These are phyloP conservation scores for Chalaropsis ovoidea DNA, from an alignment of 2,329 filamentous ascomycete species.

Conservation along the genomic window DNA sequence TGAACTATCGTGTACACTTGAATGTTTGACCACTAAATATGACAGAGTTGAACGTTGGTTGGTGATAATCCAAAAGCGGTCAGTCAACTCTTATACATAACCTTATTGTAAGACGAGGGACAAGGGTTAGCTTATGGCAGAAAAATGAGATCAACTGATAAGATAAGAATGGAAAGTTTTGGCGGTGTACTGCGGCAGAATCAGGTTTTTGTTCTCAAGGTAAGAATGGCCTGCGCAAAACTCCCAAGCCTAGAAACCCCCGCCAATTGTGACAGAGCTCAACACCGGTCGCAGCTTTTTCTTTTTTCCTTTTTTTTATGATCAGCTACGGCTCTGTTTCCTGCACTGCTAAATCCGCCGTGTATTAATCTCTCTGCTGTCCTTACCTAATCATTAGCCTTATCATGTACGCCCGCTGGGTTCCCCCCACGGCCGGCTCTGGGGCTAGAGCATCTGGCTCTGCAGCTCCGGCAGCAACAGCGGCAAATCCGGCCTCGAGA, in stretches of 20 bases:
- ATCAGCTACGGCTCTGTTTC: not conserved
- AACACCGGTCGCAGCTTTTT: not conserved
- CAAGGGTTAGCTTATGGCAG: not conserved
- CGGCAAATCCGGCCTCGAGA: not conserved
- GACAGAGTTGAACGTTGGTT: no score
- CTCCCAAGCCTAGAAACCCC: not conserved
- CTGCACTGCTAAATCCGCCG: no score
- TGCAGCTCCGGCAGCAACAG: not conserved
- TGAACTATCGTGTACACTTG: not conserved
- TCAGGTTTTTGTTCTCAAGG: not conserved
- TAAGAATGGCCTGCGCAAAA: not conserved
- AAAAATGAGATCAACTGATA: conserved; percentile 11
- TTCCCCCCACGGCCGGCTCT: conserved; percentile 19
- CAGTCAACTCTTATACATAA: no score
- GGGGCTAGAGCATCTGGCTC: not conserved
- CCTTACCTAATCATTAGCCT: not conserved
- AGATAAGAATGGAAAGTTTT: conserved; percentile 18
- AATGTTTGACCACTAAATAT: no score
- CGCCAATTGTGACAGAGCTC: not conserved
- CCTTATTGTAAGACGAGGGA: no score
- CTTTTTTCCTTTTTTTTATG: not conserved
- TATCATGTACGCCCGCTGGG: conserved; percentile 24
- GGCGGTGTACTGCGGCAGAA: conserved; percentile 21
- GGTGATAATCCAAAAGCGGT: no score
- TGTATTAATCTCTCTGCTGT: not conserved